Percentiles rank a stretch among this genome's conserved stretches.
Conservation (phyloP, 495 filamentous ascomycete genomes). For the Parachaetomium inaequale region DNA sequence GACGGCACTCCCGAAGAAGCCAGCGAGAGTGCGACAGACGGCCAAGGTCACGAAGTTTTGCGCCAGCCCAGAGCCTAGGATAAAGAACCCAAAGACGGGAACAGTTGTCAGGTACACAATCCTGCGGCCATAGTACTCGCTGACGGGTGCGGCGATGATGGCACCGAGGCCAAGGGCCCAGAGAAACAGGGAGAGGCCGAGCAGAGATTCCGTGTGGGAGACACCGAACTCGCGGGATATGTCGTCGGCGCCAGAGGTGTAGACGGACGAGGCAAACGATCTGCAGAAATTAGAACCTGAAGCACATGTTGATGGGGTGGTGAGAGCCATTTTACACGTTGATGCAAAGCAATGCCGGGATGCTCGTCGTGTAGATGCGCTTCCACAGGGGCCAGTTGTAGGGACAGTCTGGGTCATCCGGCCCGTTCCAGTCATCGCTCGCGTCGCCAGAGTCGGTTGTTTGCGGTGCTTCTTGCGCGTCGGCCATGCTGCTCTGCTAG, state of each 20-base stretch:
- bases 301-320: too few relatives aligned
- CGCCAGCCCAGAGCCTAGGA: slow-evolving; percentile 11
- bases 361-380: slow-evolving; percentile 14
- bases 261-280: slow-evolving; percentile 11
- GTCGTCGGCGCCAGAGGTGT: slow-evolving; percentile 5
- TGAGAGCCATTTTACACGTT: background rate
- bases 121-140: slow-evolving; percentile 15
- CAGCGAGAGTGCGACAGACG: slow-evolving; percentile 10
- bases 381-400: slow-evolving; percentile 15
- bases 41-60: slow-evolving; percentile 3
- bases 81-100: slow-evolving; percentile 10
- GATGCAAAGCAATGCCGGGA: slow-evolving; percentile 8
- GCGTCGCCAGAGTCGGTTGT: background rate
- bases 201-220: slow-evolving; percentile 10
- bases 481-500: background rate
- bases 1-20: slow-evolving; percentile 12
- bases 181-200: slow-evolving; percentile 13
- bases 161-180: slow-evolving; percentile 13
- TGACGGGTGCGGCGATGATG: slow-evolving; percentile 11
- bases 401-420: slow-evolving; percentile 11
- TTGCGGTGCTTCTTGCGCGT: background rate
- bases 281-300: background rate
- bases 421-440: slow-evolving; percentile 5
- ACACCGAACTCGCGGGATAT: background rate
- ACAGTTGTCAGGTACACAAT: slow-evolving; percentile 14